Percentiles rank a stretch among this genome's conserved stretches.
Conservation (phyloP, 2,329 filamentous ascomycete species). For the Tolypocladium guangdongense region DNA sequence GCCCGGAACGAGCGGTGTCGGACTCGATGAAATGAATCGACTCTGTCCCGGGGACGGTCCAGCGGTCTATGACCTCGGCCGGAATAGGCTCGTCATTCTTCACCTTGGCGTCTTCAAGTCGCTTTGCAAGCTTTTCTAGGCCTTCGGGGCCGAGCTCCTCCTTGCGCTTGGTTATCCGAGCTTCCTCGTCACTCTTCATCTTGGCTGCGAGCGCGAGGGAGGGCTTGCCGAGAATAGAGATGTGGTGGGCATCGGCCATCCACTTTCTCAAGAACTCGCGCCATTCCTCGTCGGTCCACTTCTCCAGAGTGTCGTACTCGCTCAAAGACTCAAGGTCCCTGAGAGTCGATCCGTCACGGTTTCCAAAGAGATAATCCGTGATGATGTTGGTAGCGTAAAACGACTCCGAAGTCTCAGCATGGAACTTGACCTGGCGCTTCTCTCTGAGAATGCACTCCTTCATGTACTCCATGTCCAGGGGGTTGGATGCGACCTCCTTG, state of each 20-base stretch:
- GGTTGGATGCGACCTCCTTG: conserved; percentile 66
- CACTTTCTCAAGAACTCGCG: conserved; percentile 70
- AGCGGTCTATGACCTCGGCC: conserved; percentile 65
- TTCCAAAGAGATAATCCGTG: conserved; percentile 83
- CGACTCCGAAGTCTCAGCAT: conserved; percentile 68
- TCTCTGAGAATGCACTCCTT: conserved; percentile 77
- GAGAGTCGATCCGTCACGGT: conserved; percentile 69
- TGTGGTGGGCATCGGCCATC: conserved; percentile 74
- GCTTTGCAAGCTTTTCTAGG: conserved; percentile 60
- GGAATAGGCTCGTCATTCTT: conserved; percentile 87
- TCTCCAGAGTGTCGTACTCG: conserved; percentile 59
- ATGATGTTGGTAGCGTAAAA: conserved; percentile 83
- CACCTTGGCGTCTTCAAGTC: conserved; percentile 71
- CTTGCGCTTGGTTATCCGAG: conserved; percentile 67
- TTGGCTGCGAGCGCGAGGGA: conserved; percentile 69
- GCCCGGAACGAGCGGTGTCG: conserved; percentile 70
- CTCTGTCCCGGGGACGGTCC: conserved; percentile 72
- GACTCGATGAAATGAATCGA: conserved; percentile 94
- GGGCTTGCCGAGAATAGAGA: conserved; percentile 81
- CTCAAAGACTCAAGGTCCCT: conserved; percentile 43
- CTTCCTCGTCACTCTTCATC: conserved; percentile 72
- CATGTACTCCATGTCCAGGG: conserved; percentile 84
- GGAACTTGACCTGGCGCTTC: conserved; percentile 69
- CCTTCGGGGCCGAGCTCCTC: conserved; percentile 73
- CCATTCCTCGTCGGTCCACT: conserved; percentile 81